Conservation (phyloP, 2,329 filamentous ascomycete genomes). For the Aspergillus costaricaensis region DNA sequence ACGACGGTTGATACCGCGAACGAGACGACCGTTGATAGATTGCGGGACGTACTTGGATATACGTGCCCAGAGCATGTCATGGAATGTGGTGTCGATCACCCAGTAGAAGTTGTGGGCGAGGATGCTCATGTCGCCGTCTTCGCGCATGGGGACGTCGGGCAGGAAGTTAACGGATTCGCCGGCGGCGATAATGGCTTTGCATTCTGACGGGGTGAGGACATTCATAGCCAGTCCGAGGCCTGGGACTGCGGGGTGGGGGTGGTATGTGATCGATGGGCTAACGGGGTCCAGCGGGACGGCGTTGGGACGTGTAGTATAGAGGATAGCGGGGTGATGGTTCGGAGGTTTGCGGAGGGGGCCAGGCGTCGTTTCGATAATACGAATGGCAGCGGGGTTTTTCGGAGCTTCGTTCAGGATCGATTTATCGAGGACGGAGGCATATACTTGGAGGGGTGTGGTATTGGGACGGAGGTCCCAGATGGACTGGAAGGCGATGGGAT, state of each 20-base stretch:
- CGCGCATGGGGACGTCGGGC: conserved; percentile 67
- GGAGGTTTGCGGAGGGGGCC: conserved; percentile 65
- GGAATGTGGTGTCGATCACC: conserved; percentile 65
- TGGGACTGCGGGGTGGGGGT: conserved; percentile 64
- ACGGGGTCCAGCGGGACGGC: conserved; percentile 55
- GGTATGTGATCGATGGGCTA: conserved; percentile 53
- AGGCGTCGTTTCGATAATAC: conserved; percentile 63
- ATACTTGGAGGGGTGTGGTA: conserved; percentile 49
- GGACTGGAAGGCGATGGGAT: conserved; percentile 60
- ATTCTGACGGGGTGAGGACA: conserved; percentile 63
- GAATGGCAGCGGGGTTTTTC: conserved; percentile 42
- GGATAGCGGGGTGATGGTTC: conserved; percentile 66
- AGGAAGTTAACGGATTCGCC: conserved; percentile 67
- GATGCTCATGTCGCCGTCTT: conserved; percentile 66
- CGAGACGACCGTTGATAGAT: conserved; percentile 57
- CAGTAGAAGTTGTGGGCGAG: conserved; percentile 75
- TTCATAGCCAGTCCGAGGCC: conserved; percentile 62
- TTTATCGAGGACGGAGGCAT: conserved; percentile 61
- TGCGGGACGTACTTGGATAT: conserved; percentile 61
- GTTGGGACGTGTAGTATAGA: conserved; percentile 63
- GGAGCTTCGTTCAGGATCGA: conserved; percentile 51
- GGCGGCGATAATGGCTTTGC: conserved; percentile 65
- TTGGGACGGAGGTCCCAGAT: conserved; percentile 61
- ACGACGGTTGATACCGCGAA: conserved; percentile 66
- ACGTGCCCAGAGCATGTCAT: conserved; percentile 64